These are phyloP conservation scores for Amanita thiersii DNA, from an alignment of 768 basidiomycete species.

Conservation along the genomic window DNA sequence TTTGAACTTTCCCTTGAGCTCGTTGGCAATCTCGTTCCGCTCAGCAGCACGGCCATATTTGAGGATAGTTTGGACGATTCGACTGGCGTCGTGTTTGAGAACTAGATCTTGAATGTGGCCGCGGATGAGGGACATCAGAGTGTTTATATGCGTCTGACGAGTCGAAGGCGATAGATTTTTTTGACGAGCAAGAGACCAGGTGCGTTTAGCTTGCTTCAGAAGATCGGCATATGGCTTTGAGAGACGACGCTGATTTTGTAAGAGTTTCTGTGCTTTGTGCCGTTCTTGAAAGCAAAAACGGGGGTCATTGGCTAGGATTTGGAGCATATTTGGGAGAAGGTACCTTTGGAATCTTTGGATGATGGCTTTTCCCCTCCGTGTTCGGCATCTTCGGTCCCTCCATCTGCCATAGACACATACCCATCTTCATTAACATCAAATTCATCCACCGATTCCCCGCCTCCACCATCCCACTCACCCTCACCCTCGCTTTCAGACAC, in stretches of 20 bases:
- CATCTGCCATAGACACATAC: conserved; percentile 21
- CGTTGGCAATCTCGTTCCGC: conserved; percentile 71
- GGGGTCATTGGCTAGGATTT: no score
- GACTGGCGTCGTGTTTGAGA: conserved; percentile 87
- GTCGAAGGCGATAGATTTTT: conserved; percentile 64
- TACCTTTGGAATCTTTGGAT: conserved; percentile 57
- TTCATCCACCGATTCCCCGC: conserved; percentile 30
- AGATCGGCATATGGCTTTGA: conserved; percentile 72
- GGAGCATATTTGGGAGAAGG: conserved; percentile 8
- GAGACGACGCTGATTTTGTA: conserved; percentile 64
- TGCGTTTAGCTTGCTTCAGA: conserved; percentile 61
- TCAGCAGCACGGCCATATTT: conserved; percentile 74
- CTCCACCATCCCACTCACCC: conserved; percentile 9
- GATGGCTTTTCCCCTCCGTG: conserved; percentile 23
- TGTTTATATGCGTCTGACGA: conserved; percentile 64
- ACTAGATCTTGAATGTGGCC: conserved; percentile 82
- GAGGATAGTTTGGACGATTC: conserved; percentile 75
- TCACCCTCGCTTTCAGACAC: background rate
- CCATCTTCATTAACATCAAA: conserved; percentile 26
- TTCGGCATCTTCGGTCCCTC: conserved; percentile 23
- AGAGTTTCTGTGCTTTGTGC: conserved; percentile 59
- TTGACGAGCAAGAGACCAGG: conserved; percentile 72
- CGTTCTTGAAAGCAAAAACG: conserved; percentile 63
- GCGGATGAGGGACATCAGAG: conserved; percentile 68
- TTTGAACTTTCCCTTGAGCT: conserved; percentile 75